Conservation (phyloP, 768 basidiomycete genomes). For the Rhizopogon roseolus region DNA sequence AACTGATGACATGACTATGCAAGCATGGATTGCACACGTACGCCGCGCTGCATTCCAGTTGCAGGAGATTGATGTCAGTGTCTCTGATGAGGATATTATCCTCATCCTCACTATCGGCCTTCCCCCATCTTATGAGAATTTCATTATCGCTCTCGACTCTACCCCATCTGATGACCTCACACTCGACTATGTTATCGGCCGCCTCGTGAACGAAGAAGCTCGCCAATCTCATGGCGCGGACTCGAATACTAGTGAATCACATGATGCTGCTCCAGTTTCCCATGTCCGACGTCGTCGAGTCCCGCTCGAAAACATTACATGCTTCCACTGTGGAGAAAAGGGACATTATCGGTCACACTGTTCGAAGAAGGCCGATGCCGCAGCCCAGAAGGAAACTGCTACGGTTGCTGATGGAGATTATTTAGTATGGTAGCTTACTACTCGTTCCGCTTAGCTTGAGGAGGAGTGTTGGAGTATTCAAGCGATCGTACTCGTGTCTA, state of each 20-base stretch:
- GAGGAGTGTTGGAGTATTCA: too few relatives aligned
- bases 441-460: too few relatives aligned
- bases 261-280: too few relatives aligned
- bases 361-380: background rate
- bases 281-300: background rate
- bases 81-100: slow-evolving; percentile 23
- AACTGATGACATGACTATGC: slow-evolving; percentile 13
- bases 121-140: slow-evolving; percentile 7
- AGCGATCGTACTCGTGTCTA: too few relatives aligned
- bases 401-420: too few relatives aligned
- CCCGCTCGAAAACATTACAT: background rate
- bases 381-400: too few relatives aligned
- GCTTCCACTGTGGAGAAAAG: background rate
- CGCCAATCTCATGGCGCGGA: slow-evolving; percentile 7
- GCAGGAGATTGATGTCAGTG: slow-evolving; percentile 10
- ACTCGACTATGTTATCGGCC: slow-evolving; percentile 11
- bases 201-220: slow-evolving; percentile 14
- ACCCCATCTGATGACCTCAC: slow-evolving; percentile 8
- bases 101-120: slow-evolving; percentile 21
- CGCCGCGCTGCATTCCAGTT: slow-evolving; percentile 11
- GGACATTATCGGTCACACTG: background rate
- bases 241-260: background rate
- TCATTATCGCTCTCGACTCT: slow-evolving; percentile 8
- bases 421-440: too few relatives aligned
- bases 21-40: slow-evolving; percentile 22